Base-by-base conservation (phyloP, 768 basidiomycete species). In the Macrocybe gigantea region DNA sequence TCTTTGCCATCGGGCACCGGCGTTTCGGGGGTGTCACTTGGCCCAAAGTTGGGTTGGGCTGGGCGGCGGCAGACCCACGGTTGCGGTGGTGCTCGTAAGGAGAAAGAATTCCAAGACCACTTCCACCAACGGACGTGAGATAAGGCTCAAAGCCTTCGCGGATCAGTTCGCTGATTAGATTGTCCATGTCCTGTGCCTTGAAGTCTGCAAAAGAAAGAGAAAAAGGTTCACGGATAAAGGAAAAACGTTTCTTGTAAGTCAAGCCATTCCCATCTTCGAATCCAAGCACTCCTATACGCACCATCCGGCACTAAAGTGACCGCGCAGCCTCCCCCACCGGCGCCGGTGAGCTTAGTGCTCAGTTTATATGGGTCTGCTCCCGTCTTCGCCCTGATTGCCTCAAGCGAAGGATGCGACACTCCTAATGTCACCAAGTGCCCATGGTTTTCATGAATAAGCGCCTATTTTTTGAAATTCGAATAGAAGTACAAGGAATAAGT, bases 311-410 rank as follows among this genome's bases (percentile, higher is more conserved):
- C 76, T 33, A 98, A 78, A 9, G 94, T 95, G 31, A 98, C 92
- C 5, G 93, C 85, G 60, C 96, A 98, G n/a, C 96, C 96, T 22
- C 96, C 96, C 36, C 96, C 96, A 31, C 96, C 96, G 6, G 96
- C 95, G 37, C 96, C 96, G 6, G 96, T 99, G 48, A 99, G 69
- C 71, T 97, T 96, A n/a, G 93, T 93, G 57, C 82, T 82, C 41
- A 98, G 71, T 7, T 69, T 67, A 67, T 85, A 88, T 6, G 83
- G 85, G 52, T 70, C 60, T 7, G 75, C 72, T 7, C 70, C 65
- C 0, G 93, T 90, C 54, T 77, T 82, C n/a, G 73, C 66, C 47
- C 83, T 79, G 55, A 97, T 93, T 14, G 73, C 68, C 65, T 99
- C 96, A 49, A 99, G 68, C 1, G 84, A 69, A 8, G 91, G 82